phyloP scores from a whole-genome alignment of 495 filamentous ascomycete genomes.

The Aspergillus egyptiacus region DNA sequence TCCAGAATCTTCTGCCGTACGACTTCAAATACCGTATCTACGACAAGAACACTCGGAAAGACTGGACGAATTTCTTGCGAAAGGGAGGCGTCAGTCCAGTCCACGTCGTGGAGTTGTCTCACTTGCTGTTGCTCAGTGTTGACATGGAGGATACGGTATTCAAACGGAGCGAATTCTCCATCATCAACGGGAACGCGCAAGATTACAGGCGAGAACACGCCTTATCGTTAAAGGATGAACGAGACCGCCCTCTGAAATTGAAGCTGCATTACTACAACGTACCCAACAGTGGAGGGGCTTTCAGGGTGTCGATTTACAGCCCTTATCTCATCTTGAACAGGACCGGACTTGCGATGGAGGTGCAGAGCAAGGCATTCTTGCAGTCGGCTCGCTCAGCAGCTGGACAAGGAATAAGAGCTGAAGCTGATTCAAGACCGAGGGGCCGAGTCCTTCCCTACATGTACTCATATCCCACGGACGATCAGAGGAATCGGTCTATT shows the following conservation, averaged over 20 bases:
- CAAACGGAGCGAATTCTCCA: slow-evolving; percentile 90
- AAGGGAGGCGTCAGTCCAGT: slow-evolving; percentile 96
- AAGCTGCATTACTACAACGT: slow-evolving; percentile 90
- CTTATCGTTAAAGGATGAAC: slow-evolving; percentile 75
- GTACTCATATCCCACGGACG: slow-evolving; percentile 86
- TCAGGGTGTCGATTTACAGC: slow-evolving; percentile 88
- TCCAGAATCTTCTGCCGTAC: slow-evolving; percentile 91
- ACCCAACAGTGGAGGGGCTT: slow-evolving; percentile 89
- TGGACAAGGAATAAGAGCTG: slow-evolving; percentile 59
- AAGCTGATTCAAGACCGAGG: slow-evolving; percentile 44
- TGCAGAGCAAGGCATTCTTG: slow-evolving; percentile 83
- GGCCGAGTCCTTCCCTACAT: slow-evolving; percentile 77
- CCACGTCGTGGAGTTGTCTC: slow-evolving; percentile 92
- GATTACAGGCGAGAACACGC: slow-evolving; percentile 79
- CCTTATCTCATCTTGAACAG: slow-evolving; percentile 94
- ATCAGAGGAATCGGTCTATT: slow-evolving; percentile 80
- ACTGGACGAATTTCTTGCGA: slow-evolving; percentile 96
- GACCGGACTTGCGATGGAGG: slow-evolving; percentile 81
- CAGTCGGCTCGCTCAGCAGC: slow-evolving; percentile 75
- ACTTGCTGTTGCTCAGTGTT: slow-evolving; percentile 83
- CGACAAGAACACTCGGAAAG: slow-evolving; percentile 94
- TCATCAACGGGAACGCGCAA: slow-evolving; percentile 82
- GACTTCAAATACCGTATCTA: slow-evolving; percentile 99
- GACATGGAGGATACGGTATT: slow-evolving; percentile 95
- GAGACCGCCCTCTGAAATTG: slow-evolving; percentile 70